Conservation (phyloP, 2,329 filamentous ascomycete genomes). For the Cordyceps fumosorosea region DNA sequence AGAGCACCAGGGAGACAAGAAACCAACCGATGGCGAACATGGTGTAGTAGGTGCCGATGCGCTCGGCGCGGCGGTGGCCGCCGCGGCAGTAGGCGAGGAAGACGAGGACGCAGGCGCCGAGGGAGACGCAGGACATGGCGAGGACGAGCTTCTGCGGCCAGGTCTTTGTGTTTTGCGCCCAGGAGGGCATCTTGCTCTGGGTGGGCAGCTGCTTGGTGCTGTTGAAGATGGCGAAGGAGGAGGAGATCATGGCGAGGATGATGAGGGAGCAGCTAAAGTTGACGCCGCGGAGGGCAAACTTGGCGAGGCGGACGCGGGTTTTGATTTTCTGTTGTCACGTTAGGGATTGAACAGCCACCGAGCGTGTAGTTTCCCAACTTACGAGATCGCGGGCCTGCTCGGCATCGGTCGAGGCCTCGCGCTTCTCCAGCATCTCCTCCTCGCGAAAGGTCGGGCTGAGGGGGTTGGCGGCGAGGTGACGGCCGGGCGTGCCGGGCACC, state of each 20-base stretch:
- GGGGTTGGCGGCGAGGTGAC: conserved; percentile 61
- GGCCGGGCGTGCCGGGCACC: conserved; percentile 73
- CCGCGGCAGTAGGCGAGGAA: conserved; percentile 83
- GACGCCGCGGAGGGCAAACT: conserved; percentile 88
- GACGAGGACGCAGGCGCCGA: conserved; percentile 70
- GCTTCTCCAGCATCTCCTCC: conserved; percentile 80
- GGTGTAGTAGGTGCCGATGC: conserved; percentile 91
- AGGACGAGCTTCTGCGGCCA: conserved; percentile 91
- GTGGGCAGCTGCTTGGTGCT: conserved; percentile 68
- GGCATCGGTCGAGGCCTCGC: conserved; percentile 73
- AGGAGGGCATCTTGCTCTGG: conserved; percentile 76
- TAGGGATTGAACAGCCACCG: too few relatives aligned
- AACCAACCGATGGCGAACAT: conserved; percentile 92
- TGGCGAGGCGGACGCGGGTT: conserved; percentile 82
- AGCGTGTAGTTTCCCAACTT: too few relatives aligned
- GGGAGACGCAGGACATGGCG: conserved; percentile 69
- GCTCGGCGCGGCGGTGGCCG: conserved; percentile 83
- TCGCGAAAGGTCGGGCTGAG: conserved; percentile 88
- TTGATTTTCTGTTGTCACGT: conserved; percentile 75
- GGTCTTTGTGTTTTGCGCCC: conserved; percentile 69
- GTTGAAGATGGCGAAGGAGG: conserved; percentile 90
- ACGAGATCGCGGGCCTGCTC: conserved; percentile 84
- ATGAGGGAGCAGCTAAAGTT: conserved; percentile 97
- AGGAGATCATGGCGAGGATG: conserved; percentile 80
- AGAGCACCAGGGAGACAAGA: conserved; percentile 86